These are phyloP conservation scores for Fusarium algeriense DNA, from an alignment of 2,329 filamentous ascomycete genomes.

Conservation along the genomic window DNA sequence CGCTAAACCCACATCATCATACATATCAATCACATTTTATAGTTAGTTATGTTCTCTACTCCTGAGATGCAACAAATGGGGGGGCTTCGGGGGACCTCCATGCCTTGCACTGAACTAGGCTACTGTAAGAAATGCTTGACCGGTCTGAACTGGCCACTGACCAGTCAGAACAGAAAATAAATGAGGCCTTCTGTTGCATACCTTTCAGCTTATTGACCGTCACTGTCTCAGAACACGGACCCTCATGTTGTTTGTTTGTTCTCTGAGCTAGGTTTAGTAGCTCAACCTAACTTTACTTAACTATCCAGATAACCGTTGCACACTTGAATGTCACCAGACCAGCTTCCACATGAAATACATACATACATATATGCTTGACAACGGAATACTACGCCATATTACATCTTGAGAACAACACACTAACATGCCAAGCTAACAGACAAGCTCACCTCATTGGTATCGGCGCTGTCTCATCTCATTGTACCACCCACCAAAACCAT, in stretches of 20 bases:
- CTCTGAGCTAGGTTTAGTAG: background rate
- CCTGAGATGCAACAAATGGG: background rate
- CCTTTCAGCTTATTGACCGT: conserved; percentile 5
- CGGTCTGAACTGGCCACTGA: conserved; percentile 13
- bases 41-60: background rate
- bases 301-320: background rate
- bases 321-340: conserved; percentile 10
- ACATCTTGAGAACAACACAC: background rate
- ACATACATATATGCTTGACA: background rate
- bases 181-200: conserved; percentile 31
- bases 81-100: background rate
- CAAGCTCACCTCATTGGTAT: conserved; percentile 10
- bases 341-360: background rate
- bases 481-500: conserved; percentile 9
- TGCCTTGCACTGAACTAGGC: background rate
- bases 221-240: conserved; percentile 22
- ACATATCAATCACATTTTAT: background rate
- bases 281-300: background rate
- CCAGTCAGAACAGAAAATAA: conserved; percentile 10
- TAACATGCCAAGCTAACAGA: background rate
- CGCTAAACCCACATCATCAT: conserved; percentile 2
- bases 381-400: background rate
- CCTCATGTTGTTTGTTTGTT: background rate
- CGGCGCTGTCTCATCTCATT: conserved; percentile 10
- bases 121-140: conserved; percentile 17